A percentile compares a stretch with the other conserved stretches of the same genome.
Evolutionary conservation across 2,329 filamentous ascomycete species (phyloP).

Genomic region (Berkeleyomyces basicola): DNA sequence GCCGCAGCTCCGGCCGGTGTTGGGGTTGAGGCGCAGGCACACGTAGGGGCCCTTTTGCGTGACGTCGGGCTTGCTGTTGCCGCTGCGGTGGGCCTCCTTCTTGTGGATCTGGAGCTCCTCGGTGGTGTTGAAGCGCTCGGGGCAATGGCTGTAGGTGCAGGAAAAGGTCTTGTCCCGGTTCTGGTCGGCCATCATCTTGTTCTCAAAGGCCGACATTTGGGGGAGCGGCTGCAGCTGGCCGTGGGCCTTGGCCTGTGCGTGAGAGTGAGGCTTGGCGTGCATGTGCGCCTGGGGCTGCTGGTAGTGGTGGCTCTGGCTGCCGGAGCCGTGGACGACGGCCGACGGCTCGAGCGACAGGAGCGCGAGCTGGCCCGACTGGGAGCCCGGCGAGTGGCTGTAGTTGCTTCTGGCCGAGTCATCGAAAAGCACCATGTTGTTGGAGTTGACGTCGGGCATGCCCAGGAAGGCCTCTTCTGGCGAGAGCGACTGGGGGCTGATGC

Average conservation of each 20-base stretch:
- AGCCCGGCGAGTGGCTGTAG: slow-evolving; percentile 2
- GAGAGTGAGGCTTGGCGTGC: neutral
- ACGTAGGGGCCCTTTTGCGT: slow-evolving; percentile 86
- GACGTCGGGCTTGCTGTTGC: slow-evolving; percentile 26
- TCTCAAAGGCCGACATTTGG: neutral
- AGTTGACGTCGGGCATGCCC: neutral
- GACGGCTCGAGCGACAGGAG: slow-evolving; percentile 1
- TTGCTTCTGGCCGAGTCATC: neutral
- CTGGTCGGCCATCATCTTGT: neutral
- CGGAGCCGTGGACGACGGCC: neutral
- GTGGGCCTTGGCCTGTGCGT: neutral
- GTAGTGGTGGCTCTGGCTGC: neutral
- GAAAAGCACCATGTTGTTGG: neutral
- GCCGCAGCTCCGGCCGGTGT: slow-evolving; percentile 61
- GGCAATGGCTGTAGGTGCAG: slow-evolving; percentile 88
- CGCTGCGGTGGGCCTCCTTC: slow-evolving; percentile 74
- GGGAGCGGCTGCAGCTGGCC: neutral
- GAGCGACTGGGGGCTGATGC: neutral
- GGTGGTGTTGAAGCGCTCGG: slow-evolving; percentile 73
- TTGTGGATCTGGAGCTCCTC: slow-evolving; percentile 86
- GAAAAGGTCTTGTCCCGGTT: slow-evolving; percentile 51
- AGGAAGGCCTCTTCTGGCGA: neutral
- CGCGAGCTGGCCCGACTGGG: neutral
- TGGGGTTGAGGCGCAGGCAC: slow-evolving; percentile 85
- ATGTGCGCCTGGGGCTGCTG: neutral